Conservation (phyloP, 305 asterid genomes). For the Solanum hybrid region DNA sequence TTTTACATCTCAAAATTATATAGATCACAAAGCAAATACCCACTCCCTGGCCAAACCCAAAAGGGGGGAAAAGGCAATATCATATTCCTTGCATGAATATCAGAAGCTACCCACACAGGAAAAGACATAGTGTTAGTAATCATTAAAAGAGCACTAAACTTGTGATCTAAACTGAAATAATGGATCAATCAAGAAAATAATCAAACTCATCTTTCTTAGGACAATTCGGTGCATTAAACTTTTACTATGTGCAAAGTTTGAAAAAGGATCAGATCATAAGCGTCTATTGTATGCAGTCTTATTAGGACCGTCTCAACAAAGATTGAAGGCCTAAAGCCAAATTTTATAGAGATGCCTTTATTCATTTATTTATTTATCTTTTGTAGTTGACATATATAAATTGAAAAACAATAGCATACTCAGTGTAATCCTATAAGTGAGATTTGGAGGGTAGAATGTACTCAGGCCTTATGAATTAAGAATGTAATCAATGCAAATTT, state of each 20-base stretch:
- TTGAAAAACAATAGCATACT: neutral
- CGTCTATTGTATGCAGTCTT: too few species aligned
- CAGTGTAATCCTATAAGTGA: neutral
- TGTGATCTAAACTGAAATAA: neutral
- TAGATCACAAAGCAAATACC: neutral
- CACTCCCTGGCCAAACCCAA: neutral
- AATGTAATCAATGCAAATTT: neutral
- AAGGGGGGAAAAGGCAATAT: neutral
- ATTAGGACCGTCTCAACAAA: neutral
- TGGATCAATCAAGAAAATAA: neutral
- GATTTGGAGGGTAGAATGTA: neutral
- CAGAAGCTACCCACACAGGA: neutral
- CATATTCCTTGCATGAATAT: neutral
- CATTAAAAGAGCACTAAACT: neutral
- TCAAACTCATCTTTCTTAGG: neutral
- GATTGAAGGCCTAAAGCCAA: neutral
- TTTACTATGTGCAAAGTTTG: accelerated
- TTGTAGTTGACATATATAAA: neutral
- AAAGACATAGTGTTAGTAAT: neutral
- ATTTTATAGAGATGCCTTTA: neutral
- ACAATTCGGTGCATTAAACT: neutral
- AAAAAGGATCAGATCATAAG: neutral
- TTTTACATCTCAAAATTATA: neutral
- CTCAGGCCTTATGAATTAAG: neutral
- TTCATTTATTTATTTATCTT: too few species aligned